Percentiles rank a stretch among this genome's conserved stretches.
Conservation (phyloP, 139 green algal species). For the Nannochloris sp. region DNA sequence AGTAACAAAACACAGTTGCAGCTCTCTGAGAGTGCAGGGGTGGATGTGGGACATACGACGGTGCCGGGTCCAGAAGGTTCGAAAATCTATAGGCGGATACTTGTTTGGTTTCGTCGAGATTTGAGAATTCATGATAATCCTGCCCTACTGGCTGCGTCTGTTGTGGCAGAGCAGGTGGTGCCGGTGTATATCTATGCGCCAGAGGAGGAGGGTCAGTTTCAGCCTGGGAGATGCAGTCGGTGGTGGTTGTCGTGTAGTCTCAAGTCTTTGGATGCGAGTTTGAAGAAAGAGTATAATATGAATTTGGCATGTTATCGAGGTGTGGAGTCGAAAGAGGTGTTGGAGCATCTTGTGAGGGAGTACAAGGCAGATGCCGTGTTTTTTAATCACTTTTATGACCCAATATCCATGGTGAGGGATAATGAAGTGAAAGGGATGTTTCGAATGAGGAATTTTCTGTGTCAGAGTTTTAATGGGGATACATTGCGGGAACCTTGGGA, state of each 20-base stretch:
- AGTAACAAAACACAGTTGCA: too few species aligned
- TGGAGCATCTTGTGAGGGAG: constrained; percentile 48
- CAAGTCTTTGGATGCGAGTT: constrained; percentile 31
- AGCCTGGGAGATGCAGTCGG: constrained; percentile 66
- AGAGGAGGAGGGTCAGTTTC: constrained; percentile 92
- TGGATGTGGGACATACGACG: neutral
- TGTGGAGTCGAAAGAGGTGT: constrained; percentile 36
- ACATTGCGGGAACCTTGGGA: constrained; percentile 89
- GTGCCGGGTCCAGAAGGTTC: neutral
- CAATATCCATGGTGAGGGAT: constrained; percentile 82
- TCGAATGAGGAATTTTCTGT: constrained; percentile 28
- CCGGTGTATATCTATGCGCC: constrained; percentile 79
- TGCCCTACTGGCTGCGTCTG: constrained; percentile 52
- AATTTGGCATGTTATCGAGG: constrained; percentile 51
- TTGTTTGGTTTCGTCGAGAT: constrained; percentile 73
- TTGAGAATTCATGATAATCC: constrained; percentile 75
- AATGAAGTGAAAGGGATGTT: constrained; percentile 70
- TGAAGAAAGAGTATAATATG: constrained; percentile 55
- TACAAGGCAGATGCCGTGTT: constrained; percentile 58
- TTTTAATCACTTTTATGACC: constrained; percentile 95
- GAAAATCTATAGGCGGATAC: constrained; percentile 6
- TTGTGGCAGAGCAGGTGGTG: constrained; percentile 48
- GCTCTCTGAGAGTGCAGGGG: neutral
- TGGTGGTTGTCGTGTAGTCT: constrained; percentile 64
- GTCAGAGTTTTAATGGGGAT: constrained; percentile 75